Evolutionary conservation across 768 basidiomycete species (phyloP).

Genomic region (Inosperma sp.): DNA sequence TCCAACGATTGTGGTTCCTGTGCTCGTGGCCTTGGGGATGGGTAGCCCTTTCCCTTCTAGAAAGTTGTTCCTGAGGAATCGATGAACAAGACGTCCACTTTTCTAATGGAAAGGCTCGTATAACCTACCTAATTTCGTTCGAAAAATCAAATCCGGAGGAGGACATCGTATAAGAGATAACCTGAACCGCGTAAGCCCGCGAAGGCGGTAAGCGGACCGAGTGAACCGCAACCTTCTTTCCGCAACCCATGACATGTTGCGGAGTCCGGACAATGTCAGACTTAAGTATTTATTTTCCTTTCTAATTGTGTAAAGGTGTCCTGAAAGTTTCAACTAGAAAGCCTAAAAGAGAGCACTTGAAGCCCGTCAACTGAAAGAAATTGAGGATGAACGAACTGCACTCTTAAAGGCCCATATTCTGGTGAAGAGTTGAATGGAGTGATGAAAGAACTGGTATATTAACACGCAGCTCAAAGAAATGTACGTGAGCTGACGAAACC

Average conservation of each 20-base stretch:
- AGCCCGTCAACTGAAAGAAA: conserved; percentile 81
- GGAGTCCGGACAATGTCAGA: too few species aligned
- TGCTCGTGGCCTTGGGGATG: conserved; percentile 82
- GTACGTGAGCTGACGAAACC: not conserved
- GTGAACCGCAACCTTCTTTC: too few species aligned
- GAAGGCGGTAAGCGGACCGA: too few species aligned
- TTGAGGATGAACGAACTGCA: conserved; percentile 82
- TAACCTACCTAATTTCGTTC: conserved; percentile 60
- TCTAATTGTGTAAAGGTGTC: not conserved
- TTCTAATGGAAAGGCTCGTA: fast-evolving
- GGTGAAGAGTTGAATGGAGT: conserved; percentile 74
- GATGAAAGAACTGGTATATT: conserved; percentile 84
- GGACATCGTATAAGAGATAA: too few species aligned
- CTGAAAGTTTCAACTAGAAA: conserved; percentile 43
- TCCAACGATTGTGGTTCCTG: conserved; percentile 97
- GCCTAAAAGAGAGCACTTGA: conserved; percentile 90
- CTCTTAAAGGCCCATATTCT: conserved; percentile 85
- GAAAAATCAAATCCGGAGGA: conserved; percentile 52
- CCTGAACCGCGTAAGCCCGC: too few species aligned
- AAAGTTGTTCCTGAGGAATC: conserved; percentile 62
- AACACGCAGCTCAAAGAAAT: not conserved
- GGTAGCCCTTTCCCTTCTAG: conserved; percentile 65
- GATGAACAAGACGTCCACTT: not conserved
- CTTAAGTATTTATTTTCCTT: conserved; percentile 12
- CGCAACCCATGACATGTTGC: too few species aligned